A percentile compares a stretch with the other conserved stretches of the same genome.
These are phyloP conservation scores for Pichia heedii DNA, from an alignment of 805 yeast species.

Conservation along the genomic window DNA sequence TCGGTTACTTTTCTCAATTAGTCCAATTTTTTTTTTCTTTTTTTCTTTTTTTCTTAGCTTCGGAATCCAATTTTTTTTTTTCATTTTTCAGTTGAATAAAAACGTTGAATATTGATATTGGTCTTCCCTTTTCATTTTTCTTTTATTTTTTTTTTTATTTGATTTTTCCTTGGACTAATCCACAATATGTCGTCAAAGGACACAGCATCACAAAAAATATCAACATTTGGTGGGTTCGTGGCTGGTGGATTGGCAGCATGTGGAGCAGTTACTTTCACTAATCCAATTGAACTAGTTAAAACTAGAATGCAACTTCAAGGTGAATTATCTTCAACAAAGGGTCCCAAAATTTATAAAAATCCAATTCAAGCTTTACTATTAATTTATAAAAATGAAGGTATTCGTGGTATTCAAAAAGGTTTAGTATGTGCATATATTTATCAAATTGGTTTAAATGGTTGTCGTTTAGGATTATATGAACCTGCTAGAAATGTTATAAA, in stretches of 20 bases:
- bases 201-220: slow-evolving; percentile 48
- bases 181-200: neutral
- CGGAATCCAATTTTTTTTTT: too few relatives aligned
- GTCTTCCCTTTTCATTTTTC: neutral
- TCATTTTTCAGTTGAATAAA: too few relatives aligned
- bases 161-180: too few relatives aligned
- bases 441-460: slow-evolving; percentile 87
- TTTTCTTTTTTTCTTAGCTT: neutral
- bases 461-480: slow-evolving; percentile 90
- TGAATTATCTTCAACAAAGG: slow-evolving; percentile 52
- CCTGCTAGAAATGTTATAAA: slow-evolving; percentile 65
- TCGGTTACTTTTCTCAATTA: neutral
- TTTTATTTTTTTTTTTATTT: too few relatives aligned
- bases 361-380: slow-evolving; percentile 75
- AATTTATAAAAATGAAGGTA: slow-evolving; percentile 73
- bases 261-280: slow-evolving; percentile 94
- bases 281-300: slow-evolving; percentile 91
- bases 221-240: slow-evolving; percentile 67
- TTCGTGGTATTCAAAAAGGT: slow-evolving; percentile 85
- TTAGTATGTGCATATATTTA: slow-evolving; percentile 81
- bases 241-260: slow-evolving; percentile 96
- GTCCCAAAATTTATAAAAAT: slow-evolving; percentile 57
- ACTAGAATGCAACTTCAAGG: slow-evolving; percentile 97
- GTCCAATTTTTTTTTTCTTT: neutral
- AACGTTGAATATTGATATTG: too few relatives aligned